A percentile compares a stretch with the other conserved stretches of the same genome.
phyloP scores from a whole-genome alignment of 2,329 filamentous ascomycete genomes.

The Aaosphaeria arxii region DNA sequence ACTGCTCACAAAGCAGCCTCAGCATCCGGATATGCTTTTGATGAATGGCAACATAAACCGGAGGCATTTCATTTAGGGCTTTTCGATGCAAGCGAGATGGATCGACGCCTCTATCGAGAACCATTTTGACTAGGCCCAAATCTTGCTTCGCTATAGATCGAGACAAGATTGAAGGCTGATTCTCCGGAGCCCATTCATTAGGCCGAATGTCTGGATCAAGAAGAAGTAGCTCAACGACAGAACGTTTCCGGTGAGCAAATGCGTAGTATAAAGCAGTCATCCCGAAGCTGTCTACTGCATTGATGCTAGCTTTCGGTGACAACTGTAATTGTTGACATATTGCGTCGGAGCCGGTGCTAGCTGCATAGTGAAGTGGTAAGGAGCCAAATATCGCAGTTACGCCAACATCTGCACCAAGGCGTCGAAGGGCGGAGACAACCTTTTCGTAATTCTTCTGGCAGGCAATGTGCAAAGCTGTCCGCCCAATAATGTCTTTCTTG shows the following conservation, averaged over 20 bases:
- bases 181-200: neutral
- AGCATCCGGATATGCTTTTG: neutral
- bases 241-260: neutral
- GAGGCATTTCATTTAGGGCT: neutral
- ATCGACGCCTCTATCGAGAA: neutral
- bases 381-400: slow-evolving; percentile 2
- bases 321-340: slow-evolving; percentile 2
- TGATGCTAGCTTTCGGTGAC: neutral
- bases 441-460: slow-evolving; percentile 1
- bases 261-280: neutral
- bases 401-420: slow-evolving; percentile 1
- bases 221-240: neutral
- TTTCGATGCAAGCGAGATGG: neutral
- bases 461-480: slow-evolving; percentile 7
- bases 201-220: neutral
- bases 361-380: slow-evolving; percentile 12
- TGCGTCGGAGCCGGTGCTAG: neutral
- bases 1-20: neutral
- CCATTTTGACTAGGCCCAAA: neutral
- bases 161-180: neutral
- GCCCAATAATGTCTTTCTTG: slow-evolving; percentile 6
- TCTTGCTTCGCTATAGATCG: neutral
- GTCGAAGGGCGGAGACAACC: neutral
- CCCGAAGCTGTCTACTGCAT: neutral
- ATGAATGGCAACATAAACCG: neutral